Percentiles rank a stretch among this genome's conserved stretches.
phyloP scores from a whole-genome alignment of 495 filamentous ascomycete species.

The Xylona heveae region DNA sequence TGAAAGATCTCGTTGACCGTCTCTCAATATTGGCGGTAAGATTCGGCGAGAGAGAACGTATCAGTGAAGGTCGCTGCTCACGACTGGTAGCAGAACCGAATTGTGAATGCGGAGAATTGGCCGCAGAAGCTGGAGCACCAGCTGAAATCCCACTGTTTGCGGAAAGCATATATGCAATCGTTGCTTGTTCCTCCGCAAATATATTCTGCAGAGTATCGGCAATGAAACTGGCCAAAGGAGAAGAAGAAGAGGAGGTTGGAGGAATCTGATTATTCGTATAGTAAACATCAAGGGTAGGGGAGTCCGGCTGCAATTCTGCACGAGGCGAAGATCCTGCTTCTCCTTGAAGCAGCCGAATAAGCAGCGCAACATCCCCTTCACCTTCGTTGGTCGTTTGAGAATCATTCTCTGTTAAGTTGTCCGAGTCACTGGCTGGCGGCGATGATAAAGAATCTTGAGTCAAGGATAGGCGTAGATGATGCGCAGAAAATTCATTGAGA shows the following conservation, averaged over 20 bases:
- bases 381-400: constrained; percentile 9
- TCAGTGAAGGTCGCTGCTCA: constrained; percentile 18
- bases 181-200: constrained; percentile 78
- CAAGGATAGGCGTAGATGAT: constrained; percentile 62
- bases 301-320: constrained; percentile 42
- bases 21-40: constrained; percentile 29
- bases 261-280: constrained; percentile 60
- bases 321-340: constrained; percentile 27
- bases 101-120: constrained; percentile 7
- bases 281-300: constrained; percentile 53
- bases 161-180: constrained; percentile 63
- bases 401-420: too few species aligned
- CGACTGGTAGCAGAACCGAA: constrained; percentile 8
- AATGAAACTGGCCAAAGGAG: constrained; percentile 59
- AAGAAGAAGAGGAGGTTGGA: constrained; percentile 42
- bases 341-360: constrained; percentile 44
- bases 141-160: constrained; percentile 22
- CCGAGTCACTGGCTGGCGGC: not conserved
- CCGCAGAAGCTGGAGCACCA: not conserved
- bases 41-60: constrained; percentile 24
- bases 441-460: constrained; percentile 17
- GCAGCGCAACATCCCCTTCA: constrained; percentile 36
- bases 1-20: constrained; percentile 59
- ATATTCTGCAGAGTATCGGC: constrained; percentile 56
- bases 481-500: constrained; percentile 77